Conservation (phyloP, 139 green algal species). For the Closterium sp. region DNA sequence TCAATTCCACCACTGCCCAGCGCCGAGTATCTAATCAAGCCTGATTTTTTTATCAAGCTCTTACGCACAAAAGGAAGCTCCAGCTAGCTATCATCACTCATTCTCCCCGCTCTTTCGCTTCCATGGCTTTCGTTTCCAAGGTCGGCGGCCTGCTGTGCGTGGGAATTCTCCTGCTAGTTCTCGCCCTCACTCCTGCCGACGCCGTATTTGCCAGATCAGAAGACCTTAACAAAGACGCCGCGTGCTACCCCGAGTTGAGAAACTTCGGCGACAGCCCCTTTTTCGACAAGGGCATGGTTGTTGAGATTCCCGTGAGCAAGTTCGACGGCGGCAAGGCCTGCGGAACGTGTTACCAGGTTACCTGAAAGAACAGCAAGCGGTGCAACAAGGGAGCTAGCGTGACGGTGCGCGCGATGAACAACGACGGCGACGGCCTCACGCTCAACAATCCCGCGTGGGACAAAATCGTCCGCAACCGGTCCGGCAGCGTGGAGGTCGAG, state of each 20-base stretch:
- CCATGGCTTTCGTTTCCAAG: not conserved
- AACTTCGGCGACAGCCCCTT: too few relatives aligned
- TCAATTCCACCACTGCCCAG: too few relatives aligned
- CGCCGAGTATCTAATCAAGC: too few relatives aligned
- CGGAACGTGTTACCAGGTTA: not conserved
- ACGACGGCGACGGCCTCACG: not conserved
- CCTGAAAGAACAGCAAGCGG: not conserved
- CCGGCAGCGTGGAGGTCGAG: too few relatives aligned
- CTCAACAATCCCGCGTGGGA: not conserved
- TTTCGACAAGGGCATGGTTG: too few relatives aligned
- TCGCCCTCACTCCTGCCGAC: not conserved
- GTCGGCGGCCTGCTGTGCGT: not conserved
- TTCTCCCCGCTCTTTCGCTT: not conserved
- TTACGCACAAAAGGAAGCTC: too few relatives aligned
- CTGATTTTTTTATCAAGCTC: too few relatives aligned
- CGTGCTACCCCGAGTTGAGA: too few relatives aligned
- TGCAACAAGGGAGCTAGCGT: not conserved
- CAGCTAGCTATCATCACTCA: too few relatives aligned
- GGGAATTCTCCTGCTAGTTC: not conserved
- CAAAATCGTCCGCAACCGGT: not conserved
- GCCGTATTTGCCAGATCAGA: not conserved
- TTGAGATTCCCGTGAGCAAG: not conserved
- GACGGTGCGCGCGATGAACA: not conserved
- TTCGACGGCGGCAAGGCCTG: not conserved
- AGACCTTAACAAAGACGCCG: too few relatives aligned